Evolutionary conservation across 805 yeast genomes (phyloP).

Genomic region (Ogataea thermomethanolica): DNA sequence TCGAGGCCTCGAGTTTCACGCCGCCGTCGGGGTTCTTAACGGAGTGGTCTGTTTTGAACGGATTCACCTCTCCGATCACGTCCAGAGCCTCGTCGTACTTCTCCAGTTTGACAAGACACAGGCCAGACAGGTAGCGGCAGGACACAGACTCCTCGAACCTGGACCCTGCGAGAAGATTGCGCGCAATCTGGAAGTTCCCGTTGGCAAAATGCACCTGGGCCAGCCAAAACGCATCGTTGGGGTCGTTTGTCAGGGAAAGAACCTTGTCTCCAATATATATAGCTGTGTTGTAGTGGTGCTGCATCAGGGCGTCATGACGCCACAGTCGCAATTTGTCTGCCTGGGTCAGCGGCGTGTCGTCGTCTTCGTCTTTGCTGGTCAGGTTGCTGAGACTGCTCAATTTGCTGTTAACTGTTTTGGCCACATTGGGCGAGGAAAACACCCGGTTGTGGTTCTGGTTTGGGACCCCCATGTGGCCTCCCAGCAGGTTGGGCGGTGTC

Average conservation of each 20-base stretch:
- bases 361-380: conserved; percentile 19
- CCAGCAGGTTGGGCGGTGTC: conserved; percentile 33
- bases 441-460: conserved; percentile 20
- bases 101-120: conserved; percentile 67
- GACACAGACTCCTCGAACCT: conserved; percentile 60
- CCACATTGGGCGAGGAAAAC: conserved; percentile 26
- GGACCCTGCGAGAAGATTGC: conserved; percentile 58
- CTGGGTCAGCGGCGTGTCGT: conserved; percentile 54
- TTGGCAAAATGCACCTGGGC: conserved; percentile 82
- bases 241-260: conserved; percentile 74
- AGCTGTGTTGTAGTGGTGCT: conserved; percentile 87
- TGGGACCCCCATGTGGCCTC: conserved; percentile 14
- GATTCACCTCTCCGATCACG: conserved; percentile 77
- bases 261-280: conserved; percentile 91
- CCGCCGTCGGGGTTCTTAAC: conserved; percentile 69
- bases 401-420: conserved; percentile 15
- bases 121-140: conserved; percentile 78
- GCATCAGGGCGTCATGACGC: conserved; percentile 92
- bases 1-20: conserved; percentile 78
- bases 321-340: conserved; percentile 84
- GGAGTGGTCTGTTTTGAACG: conserved; percentile 45
- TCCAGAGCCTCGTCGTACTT: conserved; percentile 88
- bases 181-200: conserved; percentile 76
- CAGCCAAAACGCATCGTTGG: conserved; percentile 94
- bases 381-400: conserved; percentile 8